Base-by-base conservation (phyloP, 495 filamentous ascomycete species). In the Penicillium taxi region DNA sequence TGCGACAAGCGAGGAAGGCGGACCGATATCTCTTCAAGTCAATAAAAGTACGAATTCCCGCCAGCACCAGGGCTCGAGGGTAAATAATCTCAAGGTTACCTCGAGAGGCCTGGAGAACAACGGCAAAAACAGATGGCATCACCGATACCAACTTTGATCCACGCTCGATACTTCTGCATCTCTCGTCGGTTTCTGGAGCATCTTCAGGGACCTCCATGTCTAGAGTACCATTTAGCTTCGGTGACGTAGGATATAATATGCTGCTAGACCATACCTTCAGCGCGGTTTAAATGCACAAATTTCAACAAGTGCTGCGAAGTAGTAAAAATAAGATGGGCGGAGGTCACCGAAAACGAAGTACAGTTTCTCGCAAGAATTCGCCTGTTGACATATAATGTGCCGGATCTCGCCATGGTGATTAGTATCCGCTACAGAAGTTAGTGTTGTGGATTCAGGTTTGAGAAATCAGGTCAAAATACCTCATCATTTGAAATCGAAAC, bases 11-110 rank as follows among this genome's bases (percentile, higher is more conserved):
- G 17, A 84, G 63, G 55, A 94, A 98, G 2, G 91, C 91, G 37
- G 71, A 75, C 29, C 70, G 79, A 48, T 96, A 98, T 29, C 91
- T 71, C 53, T 82, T 84, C 13, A 69, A 63, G 41, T 83, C 81
- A 35, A 98, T 84, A 26, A 80, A 78, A 23, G 75, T 71, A 27
- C 91, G 74, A 26, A 96, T 85, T 13, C 90, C 87, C 1, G 86
- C 85, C 41, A 98, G 61, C 2, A 96, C 89, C 51, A 98, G 77
- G 5, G 91, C 91, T 32, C 91, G 76, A 21, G 91, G 91, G 51
- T 80, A 96, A 37, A 95, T 91, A 0, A 90, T 96, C 57, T 98
- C 91, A 9, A 96, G 69, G 45, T 98, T 98, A 18, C 91, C 91
- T 49, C 91, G 72, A 3, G 91, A 91, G 78, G 94, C 93, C 53